A percentile compares a stretch with the other conserved stretches of the same genome.
Evolutionary conservation across 495 filamentous ascomycete genomes (phyloP).

Genomic region (Gamarada debralockiae): DNA sequence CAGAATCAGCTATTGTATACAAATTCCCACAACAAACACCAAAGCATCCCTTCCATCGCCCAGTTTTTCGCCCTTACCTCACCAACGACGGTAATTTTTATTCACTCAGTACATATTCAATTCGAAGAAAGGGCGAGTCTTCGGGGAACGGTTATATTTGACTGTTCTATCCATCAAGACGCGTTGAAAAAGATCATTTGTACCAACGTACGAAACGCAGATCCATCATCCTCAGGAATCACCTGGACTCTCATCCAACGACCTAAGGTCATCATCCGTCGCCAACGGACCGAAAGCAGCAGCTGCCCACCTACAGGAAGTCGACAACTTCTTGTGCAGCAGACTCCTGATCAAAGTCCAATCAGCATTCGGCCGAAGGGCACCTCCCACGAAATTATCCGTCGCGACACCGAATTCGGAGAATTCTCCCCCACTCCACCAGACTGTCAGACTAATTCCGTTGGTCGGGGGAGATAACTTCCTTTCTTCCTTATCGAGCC

Average conservation of each 20-base stretch:
- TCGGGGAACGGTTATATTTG: not conserved
- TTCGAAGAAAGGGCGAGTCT: not conserved
- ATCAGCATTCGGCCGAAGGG: conserved; percentile 1
- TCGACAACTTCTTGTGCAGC: not conserved
- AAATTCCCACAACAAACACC: not conserved
- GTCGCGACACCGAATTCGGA: conserved; percentile 1
- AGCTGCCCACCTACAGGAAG: not conserved
- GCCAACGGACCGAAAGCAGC: not conserved
- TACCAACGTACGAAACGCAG: not conserved
- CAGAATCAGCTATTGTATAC: not conserved
- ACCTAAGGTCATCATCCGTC: too few species aligned
- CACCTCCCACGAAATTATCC: conserved; percentile 4
- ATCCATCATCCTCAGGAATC: not conserved
- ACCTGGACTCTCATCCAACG: not conserved
- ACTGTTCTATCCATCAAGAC: not conserved
- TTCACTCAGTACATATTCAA: not conserved
- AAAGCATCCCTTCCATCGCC: not conserved
- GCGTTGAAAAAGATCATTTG: not conserved
- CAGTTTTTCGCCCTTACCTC: not conserved
- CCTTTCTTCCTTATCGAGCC: conserved; percentile 3
- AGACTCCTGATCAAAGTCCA: conserved; percentile 1
- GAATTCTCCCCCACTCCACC: conserved; percentile 8
- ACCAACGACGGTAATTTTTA: not conserved
- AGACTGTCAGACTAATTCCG: not conserved
- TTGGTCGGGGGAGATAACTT: conserved; percentile 10